These are phyloP conservation scores for Aspergillus sp. DNA, from an alignment of 2,329 filamentous ascomycete species.

Conservation along the genomic window DNA sequence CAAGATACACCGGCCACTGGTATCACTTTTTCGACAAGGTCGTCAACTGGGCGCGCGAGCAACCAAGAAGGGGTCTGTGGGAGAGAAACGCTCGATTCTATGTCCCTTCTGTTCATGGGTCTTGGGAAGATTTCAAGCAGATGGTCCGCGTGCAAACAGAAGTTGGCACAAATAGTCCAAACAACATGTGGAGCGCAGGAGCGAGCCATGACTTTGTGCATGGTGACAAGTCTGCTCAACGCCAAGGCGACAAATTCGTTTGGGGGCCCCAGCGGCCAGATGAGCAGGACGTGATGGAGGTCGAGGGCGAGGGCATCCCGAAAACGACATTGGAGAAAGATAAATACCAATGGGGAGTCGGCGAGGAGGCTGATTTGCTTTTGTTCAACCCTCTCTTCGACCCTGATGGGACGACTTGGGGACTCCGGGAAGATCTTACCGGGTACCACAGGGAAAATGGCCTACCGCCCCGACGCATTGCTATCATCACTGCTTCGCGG, in stretches of 20 bases:
- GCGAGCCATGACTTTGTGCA: conserved; percentile 20
- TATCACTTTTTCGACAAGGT: conserved; percentile 76
- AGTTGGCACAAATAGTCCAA: conserved; percentile 63
- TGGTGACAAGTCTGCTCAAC: conserved; percentile 27
- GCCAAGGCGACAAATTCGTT: conserved; percentile 61
- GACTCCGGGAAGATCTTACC: conserved; percentile 77
- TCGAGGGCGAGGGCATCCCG: conserved; percentile 70
- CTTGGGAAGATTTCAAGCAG: conserved; percentile 76
- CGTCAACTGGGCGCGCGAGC: conserved; percentile 66
- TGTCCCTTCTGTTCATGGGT: conserved; percentile 71
- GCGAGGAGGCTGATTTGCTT: conserved; percentile 87
- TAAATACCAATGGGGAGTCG: conserved; percentile 81
- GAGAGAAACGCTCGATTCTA: conserved; percentile 78
- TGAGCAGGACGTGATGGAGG: conserved; percentile 69
- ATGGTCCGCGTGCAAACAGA: conserved; percentile 76
- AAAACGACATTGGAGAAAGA: conserved; percentile 74
- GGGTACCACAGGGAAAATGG: conserved; percentile 69
- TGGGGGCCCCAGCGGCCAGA: conserved; percentile 80
- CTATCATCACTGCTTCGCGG: conserved; percentile 84
- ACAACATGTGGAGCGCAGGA: conserved; percentile 65
- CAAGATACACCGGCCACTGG: conserved; percentile 75
- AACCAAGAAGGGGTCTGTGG: conserved; percentile 79
- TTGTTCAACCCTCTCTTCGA: conserved; percentile 91
- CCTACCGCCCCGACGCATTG: conserved; percentile 70
- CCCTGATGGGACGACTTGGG: conserved; percentile 82